Base-by-base conservation (phyloP, 2,329 filamentous ascomycete species). In the Sporothrix pseudoabietina region DNA sequence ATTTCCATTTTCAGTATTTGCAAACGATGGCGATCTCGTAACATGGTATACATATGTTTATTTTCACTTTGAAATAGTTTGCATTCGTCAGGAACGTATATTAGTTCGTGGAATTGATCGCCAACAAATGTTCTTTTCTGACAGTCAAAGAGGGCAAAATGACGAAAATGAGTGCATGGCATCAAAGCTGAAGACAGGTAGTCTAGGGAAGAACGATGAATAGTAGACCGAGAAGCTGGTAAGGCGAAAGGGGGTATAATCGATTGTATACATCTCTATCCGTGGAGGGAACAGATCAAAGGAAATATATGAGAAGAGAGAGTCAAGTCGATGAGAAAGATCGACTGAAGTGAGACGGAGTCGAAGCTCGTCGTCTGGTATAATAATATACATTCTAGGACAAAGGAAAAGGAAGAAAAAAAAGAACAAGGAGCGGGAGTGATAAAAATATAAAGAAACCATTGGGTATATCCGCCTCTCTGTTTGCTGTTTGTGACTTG, bases 391-490 rank as follows among this genome's bases (percentile, higher is more conserved):
- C 32, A 69, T 35, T 55, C 19, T 54, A 70, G n/a, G 26, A 32
- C 59, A 73, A 68, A 69, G 30, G 59, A 30, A 66, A 39, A 35
- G 26, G 26, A 6, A 26, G 26, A 6, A 26, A 26, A 26, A 26
- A 68, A 39, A 49, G 9, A 59, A 41, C 12, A 52, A 59, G 9
- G 6, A 39, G 55, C 12, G 44, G 47, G n/a, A 59, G 47, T n/a
- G 8, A 19, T 12, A 7, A 52, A 44, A 16, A 55, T 1, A 8
- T 32, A 41, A 49, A 54, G 39, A 49, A 72, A 55, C 19, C 47
- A 14, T 39, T 71, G 55, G 69, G 69, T 71, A 71, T 71, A 71
- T 71, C 69, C 69, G 55, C 44, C 69, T 61, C 54, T 71, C 35
- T 47, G 49, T 59, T 47, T 71, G 69, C 41, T 39, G 26, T 2